These are phyloP conservation scores for Kwoniella mangroviensis DNA, from an alignment of 768 basidiomycete species.

Conservation along the genomic window DNA sequence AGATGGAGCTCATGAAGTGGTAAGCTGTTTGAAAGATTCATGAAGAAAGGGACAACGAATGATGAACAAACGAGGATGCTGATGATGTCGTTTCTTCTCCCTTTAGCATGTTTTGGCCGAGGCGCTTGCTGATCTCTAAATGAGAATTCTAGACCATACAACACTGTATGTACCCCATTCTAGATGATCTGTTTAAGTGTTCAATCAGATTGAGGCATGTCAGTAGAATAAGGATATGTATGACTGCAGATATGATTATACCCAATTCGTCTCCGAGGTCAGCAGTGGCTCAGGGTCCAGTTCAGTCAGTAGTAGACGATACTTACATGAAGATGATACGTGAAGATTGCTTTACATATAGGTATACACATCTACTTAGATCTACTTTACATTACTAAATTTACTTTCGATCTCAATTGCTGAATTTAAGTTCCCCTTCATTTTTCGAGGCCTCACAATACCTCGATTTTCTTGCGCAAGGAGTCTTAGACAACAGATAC, in stretches of 20 bases:
- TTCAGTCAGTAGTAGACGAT: not conserved
- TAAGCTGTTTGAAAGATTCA: constrained; percentile 19
- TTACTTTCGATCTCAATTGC: too few species aligned
- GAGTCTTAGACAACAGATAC: not conserved
- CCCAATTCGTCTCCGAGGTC: not conserved
- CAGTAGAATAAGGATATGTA: too few species aligned
- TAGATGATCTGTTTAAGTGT: too few species aligned
- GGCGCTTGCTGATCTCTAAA: constrained; percentile 17
- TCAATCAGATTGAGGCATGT: too few species aligned
- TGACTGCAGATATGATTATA: not conserved
- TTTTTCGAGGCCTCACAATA: not conserved
- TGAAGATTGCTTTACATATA: constrained; percentile 12
- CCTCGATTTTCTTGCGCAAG: too few species aligned
- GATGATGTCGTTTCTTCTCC: not conserved
- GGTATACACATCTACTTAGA: constrained; percentile 5
- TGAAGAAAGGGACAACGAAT: too few species aligned
- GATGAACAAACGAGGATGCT: not conserved
- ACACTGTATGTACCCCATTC: too few species aligned
- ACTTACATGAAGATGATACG: not conserved
- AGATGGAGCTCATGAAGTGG: constrained; percentile 30
- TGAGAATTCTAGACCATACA: not conserved
- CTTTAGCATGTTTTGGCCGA: constrained; percentile 20
- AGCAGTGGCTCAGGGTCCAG: not conserved
- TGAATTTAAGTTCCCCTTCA: not conserved
- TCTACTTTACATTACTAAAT: not conserved